phyloP scores from a whole-genome alignment of 768 basidiomycete genomes.

The Amanita fuliginea region DNA sequence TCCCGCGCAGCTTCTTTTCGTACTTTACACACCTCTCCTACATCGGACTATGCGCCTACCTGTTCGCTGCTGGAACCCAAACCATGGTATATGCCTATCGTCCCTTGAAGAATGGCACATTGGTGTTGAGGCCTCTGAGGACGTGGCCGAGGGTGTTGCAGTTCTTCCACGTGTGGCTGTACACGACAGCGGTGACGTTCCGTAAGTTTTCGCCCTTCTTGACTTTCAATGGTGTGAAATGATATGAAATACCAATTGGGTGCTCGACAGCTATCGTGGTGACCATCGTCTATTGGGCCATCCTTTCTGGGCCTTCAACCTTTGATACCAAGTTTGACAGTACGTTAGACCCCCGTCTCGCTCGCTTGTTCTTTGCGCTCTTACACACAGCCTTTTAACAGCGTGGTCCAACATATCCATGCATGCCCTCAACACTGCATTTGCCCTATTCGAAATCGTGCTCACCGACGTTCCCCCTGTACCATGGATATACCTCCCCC shows the following conservation, averaged over 20 bases:
- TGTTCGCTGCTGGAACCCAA: constrained; percentile 47
- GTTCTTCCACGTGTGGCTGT: constrained; percentile 42
- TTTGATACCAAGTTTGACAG: constrained; percentile 28
- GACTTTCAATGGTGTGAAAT: too few species aligned
- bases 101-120: constrained; percentile 17
- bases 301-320: constrained; percentile 32
- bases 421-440: constrained; percentile 48
- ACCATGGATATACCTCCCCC: constrained; percentile 40
- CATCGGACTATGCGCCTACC: constrained; percentile 52
- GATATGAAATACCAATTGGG: too few species aligned
- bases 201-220: constrained; percentile 31
- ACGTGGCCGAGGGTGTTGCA: constrained; percentile 46
- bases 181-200: constrained; percentile 38
- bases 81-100: constrained; percentile 27
- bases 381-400: constrained; percentile 9
- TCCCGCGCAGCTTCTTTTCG: constrained; percentile 36
- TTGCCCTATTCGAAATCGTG: constrained; percentile 47
- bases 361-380: neutral
- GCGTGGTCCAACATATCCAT: constrained; percentile 50
- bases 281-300: constrained; percentile 51
- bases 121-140: constrained; percentile 34
- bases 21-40: constrained; percentile 59
- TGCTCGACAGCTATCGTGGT: constrained; percentile 42
- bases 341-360: constrained; percentile 15
- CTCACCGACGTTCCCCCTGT: constrained; percentile 39